A percentile compares a stretch with the other conserved stretches of the same genome.
Evolutionary conservation across 2,329 filamentous ascomycete species (phyloP).

Genomic region (Fusarium sambucinum): DNA sequence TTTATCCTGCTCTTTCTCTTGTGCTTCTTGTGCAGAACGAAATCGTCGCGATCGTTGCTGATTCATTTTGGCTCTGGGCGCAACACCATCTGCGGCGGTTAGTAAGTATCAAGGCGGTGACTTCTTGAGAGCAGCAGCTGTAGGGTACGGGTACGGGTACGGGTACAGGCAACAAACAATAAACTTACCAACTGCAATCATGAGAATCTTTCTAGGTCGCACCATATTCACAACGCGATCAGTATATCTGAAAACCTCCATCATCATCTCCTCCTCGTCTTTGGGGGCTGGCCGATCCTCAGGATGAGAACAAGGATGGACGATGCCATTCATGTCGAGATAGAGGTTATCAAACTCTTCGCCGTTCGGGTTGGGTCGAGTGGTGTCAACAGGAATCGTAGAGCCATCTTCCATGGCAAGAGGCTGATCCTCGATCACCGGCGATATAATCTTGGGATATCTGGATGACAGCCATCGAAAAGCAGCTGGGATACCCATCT

Average conservation of each 20-base stretch:
- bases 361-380: slow-evolving; percentile 90
- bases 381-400: slow-evolving; percentile 85
- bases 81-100: slow-evolving; percentile 80
- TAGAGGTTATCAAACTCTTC: slow-evolving; percentile 99
- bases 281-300: slow-evolving; percentile 91
- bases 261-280: slow-evolving; percentile 99
- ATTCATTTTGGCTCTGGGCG: slow-evolving; percentile 99
- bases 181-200: slow-evolving; percentile 91
- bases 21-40: slow-evolving; percentile 91
- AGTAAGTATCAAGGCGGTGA: slow-evolving; percentile 44
- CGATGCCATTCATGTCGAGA: slow-evolving; percentile 99
- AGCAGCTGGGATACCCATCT: slow-evolving; percentile 93
- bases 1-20: slow-evolving; percentile 93
- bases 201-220: slow-evolving; percentile 91
- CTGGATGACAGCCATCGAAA: slow-evolving; percentile 98
- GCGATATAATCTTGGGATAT: slow-evolving; percentile 96
- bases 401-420: slow-evolving; percentile 83
- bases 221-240: slow-evolving; percentile 99
- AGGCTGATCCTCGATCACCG: slow-evolving; percentile 88
- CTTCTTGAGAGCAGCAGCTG: not conserved
- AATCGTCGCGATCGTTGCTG: slow-evolving; percentile 97
- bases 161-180: not conserved
- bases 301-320: slow-evolving; percentile 97
- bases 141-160: not conserved
- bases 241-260: slow-evolving; percentile 98